These are phyloP conservation scores for Dalbergia cultrata DNA, from an alignment of 306 rosid genomes.

Conservation along the genomic window DNA sequence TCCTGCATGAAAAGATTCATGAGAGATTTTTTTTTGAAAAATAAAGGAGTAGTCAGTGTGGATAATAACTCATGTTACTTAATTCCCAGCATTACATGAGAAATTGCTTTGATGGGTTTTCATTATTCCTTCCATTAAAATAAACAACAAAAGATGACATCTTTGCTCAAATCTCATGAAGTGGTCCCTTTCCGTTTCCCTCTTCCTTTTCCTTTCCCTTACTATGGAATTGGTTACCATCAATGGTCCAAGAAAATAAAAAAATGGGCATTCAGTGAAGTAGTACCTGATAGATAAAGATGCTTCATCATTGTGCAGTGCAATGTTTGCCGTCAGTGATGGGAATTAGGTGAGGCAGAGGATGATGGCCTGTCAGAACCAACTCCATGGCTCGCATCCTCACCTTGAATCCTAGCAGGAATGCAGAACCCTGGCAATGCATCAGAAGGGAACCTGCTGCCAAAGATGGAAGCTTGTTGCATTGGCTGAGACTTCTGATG, in stretches of 20 bases:
- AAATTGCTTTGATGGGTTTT: constrained; percentile 23
- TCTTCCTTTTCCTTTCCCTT: constrained; percentile 22
- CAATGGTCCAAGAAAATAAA: constrained; percentile 17
- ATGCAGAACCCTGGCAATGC: constrained; percentile 64
- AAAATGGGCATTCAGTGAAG: constrained; percentile 5
- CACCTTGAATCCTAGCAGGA: constrained; percentile 70
- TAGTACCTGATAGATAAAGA: constrained; percentile 53
- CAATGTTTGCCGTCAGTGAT: constrained; percentile 51
- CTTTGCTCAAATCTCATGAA: constrained; percentile 25
- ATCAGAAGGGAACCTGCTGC: constrained; percentile 66
- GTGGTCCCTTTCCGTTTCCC: constrained; percentile 48
- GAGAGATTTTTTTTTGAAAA: background rate
- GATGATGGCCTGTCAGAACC: constrained; percentile 66
- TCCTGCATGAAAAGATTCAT: constrained; percentile 49
- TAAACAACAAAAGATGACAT: constrained; percentile 40
- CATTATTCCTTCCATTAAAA: constrained; percentile 36
- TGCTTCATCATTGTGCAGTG: constrained; percentile 33
- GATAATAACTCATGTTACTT: constrained; percentile 27
- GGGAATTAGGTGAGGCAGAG: constrained; percentile 69
- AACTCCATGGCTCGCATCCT: constrained; percentile 57
- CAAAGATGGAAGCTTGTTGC: constrained; percentile 60
- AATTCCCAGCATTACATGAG: constrained; percentile 47
- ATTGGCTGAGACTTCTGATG: constrained; percentile 54
- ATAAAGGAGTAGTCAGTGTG: constrained; percentile 3
- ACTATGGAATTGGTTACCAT: constrained; percentile 27